Base-by-base conservation (phyloP, 1,139 yeast genomes). In the Blastobotrys aristatus region DNA sequence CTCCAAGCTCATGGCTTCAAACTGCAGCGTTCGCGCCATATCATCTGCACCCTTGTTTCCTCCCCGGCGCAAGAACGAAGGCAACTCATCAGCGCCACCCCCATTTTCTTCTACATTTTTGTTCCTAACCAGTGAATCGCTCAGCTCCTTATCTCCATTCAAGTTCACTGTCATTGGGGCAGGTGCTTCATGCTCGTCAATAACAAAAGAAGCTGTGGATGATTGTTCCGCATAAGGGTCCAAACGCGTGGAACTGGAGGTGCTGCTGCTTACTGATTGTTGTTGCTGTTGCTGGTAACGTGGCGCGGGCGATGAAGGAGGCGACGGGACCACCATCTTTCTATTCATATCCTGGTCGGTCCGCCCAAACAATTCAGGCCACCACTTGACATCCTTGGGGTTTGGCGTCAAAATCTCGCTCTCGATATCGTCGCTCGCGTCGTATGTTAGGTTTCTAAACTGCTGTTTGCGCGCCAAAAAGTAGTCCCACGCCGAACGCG, bases 401-500 rank as follows among this genome's bases (percentile, higher is more conserved):
- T 88, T 85, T 40, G 94, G 88, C 43, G 86, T 64, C 54, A 86
- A 80, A 22, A 75, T 74, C 3, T 71, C 74, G 3, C 64, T 69
- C 5, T 61, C 64, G n/a, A n/a, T n/a, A 43, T 54, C 56, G 34
- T 21, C 20, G 10, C 27, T 39, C 2, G 47, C 32, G 4, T 50
- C 52, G 58, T 76, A 88, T 1, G 55, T 57, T 10, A 66, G 68
- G 61, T 85, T 87, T 1, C 73, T 64, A 60, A 89, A 92, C 62
- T 88, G 95, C n/a, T 64, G 65, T 22, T 74, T 75, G 30, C 96
- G 71, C 2, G 95, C 85, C 49, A 80, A 72, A 69, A 92, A 92
- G 62, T 92, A 89, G 65, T 89, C 96, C 98, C 98, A 92, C 1
- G 85, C 96, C 11, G 94, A 82, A 18, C 86, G 72, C 0, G 97